These are phyloP conservation scores for Penicillium steckii DNA, from an alignment of 495 filamentous ascomycete species.

Conservation along the genomic window DNA sequence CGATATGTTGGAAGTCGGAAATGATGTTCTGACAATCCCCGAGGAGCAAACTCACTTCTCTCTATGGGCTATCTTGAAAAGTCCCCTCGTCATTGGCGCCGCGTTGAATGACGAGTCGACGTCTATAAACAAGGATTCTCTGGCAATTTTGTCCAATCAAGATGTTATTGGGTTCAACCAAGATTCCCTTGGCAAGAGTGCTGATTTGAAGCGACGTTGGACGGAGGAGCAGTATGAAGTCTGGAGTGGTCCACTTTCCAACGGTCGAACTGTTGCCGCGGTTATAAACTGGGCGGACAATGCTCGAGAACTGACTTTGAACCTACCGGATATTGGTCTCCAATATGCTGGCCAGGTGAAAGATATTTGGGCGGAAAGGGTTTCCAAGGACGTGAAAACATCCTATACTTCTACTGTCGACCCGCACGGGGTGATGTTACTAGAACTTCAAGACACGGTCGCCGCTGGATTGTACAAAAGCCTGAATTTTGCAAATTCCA, in stretches of 20 bases:
- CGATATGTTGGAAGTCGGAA: conserved; percentile 55
- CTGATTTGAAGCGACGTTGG: conserved; percentile 31
- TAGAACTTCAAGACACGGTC: conserved; percentile 39
- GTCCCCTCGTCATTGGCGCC: conserved; percentile 52
- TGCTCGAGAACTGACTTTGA: conserved; percentile 34
- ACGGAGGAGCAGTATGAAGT: conserved; percentile 47
- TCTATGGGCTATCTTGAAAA: conserved; percentile 58
- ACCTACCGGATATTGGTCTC: conserved; percentile 40
- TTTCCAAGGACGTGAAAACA: conserved; percentile 31
- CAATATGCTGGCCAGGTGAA: conserved; percentile 36
- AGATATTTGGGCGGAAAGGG: conserved; percentile 41
- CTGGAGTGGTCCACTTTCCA: conserved; percentile 46
- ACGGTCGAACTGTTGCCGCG: conserved; percentile 37
- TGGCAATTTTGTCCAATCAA: conserved; percentile 45
- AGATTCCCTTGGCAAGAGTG: conserved; percentile 49
- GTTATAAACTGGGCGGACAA: conserved; percentile 46
- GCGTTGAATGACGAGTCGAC: conserved; percentile 35
- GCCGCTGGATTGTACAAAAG: conserved; percentile 25
- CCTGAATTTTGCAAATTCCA: conserved; percentile 11
- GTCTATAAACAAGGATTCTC: conserved; percentile 28
- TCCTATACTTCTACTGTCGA: conserved; percentile 35
- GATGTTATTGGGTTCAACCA: conserved; percentile 55
- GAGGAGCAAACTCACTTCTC: conserved; percentile 56
- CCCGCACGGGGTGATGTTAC: conserved; percentile 42
- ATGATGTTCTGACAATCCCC: conserved; percentile 28